Base-by-base conservation (phyloP, 495 filamentous ascomycete species). In the Chlorociboria aeruginascens region DNA sequence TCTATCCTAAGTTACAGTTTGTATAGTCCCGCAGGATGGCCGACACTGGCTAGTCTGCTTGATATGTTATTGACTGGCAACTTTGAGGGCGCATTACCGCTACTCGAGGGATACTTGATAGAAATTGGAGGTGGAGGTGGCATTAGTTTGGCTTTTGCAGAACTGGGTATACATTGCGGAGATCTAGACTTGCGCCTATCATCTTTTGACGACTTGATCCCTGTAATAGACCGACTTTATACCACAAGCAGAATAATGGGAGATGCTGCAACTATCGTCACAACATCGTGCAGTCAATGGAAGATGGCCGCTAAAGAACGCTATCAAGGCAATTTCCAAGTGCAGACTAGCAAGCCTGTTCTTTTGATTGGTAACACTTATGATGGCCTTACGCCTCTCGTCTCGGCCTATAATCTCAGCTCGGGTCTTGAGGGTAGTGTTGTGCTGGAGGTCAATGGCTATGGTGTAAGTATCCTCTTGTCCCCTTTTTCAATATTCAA, bases 331-430 rank as follows among this genome's bases (percentile, higher is more conserved):
- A 52, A 59, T 41, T 72, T 69, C 47, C 41, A 61, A 6, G 63
- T 69, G 9, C 65, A 62, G 53, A 72, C 69, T 2, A 65, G 61
- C 56, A 63, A 66, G 17, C 69, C 69, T 1, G 50, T 69, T 9
- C 52, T 77, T 7, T 56, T 73, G 16, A 61, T 72, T 13, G 64
- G 66, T 1, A 73, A 69, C 46, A 63, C 57, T 0, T 51, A 52
- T 7, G 58, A 48, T 40, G 35, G 35, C 16, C 11, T 48, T 3
- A 40, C 35, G 8, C 35, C 45, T n/a, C 17, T 40, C 9, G 16
- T 48, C 20, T 48, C 45, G 11, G 45, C 45, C 3, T n/a, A 32
- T 17, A 48, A 48, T n/a, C 3, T 29, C 9, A 48, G 45, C 34
- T 25, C 45, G 8, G 45, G 45, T 1, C 40, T 48, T 33, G 7